Percentiles rank a stretch among this genome's conserved stretches.
Conservation (phyloP, 176 grass and related monocot genomes). For the Alloteropsis semialata region DNA sequence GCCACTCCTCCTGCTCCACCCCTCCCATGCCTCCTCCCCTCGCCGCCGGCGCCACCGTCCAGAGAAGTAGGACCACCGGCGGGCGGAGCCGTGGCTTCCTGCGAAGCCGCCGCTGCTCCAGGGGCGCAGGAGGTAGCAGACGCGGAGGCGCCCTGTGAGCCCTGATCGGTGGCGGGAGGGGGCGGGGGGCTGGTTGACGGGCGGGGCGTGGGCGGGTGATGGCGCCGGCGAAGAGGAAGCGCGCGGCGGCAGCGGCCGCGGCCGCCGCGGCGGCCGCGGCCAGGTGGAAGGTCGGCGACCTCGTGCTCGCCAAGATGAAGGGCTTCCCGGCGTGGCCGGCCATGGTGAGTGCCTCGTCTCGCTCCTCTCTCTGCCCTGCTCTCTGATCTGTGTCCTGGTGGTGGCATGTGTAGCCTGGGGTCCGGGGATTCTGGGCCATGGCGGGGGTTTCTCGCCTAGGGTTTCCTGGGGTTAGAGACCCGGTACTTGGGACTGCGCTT, state of each 20-base stretch:
- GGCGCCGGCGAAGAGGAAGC: slow-evolving; percentile 72
- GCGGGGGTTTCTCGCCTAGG: slow-evolving; percentile 6
- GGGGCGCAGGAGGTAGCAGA: background rate
- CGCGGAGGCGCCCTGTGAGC: slow-evolving; percentile 1
- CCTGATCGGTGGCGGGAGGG: slow-evolving; percentile 6
- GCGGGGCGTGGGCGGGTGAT: slow-evolving; percentile 24
- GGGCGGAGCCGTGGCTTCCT: background rate
- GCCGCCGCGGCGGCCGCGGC: slow-evolving; percentile 55
- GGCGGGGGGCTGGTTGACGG: background rate
- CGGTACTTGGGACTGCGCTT: background rate
- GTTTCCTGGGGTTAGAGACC: background rate
- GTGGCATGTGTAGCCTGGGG: background rate
- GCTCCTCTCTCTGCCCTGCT: background rate
- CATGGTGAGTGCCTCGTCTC: slow-evolving; percentile 48
- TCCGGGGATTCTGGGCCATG: slow-evolving; percentile 8
- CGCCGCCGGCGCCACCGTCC: background rate
- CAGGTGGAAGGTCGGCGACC: slow-evolving; percentile 97
- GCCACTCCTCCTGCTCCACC: background rate
- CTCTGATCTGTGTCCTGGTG: slow-evolving; percentile 35
- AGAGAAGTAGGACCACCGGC: background rate
- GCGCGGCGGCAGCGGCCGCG: slow-evolving; percentile 39
- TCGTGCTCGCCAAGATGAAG: slow-evolving; percentile 99
- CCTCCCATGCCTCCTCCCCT: slow-evolving; percentile 25
- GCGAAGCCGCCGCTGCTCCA: background rate
- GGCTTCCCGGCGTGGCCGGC: slow-evolving; percentile 96